Evolutionary conservation across 306 rosid species (phyloP), one percentile per base, ranked within the genome.

Genomic region (Alnus rubra): DNA sequence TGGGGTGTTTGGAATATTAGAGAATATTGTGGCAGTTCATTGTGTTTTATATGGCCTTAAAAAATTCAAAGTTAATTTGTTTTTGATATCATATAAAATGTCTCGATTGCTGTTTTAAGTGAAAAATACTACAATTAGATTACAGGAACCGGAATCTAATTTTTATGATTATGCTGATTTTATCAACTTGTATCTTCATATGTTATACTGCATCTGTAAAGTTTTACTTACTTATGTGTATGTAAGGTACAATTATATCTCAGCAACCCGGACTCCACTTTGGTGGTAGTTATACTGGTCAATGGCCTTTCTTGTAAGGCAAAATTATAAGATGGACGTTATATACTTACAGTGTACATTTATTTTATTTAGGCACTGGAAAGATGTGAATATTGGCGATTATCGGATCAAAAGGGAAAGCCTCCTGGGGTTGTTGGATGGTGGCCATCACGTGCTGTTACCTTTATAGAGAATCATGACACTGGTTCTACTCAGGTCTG

Each of bases 371-470:
- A 96, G 99, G 87, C 93, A 45, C 86, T 96, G 79, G 94, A 89
- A 84, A 89, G 86, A 84, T 90, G 97, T 42, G 98, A 94, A 74
- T 94, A 94, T 82, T 96, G 99, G 99, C 97, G 99, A 81, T 85
- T 96, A 81, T 93, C 99, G 28, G 99, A 96, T 91, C 70, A 76
- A 82, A 88, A 84, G 82, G 98, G 98, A 55, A 89, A 93, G 79
- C 98, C 99, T 80, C 99, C 99, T 5, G 99, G 98, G 54, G 99
- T 96, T 67, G 84, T 93, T 76, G 98, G 99, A 75, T 96, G 98
- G 99, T 96, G 99, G 99, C 96, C 98, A 51, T 96, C 99, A 78
- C 99, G 99, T 56, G 99, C 99, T 69, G 89, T 96, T 83, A 96
- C 97, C 72, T 93, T 96, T 80, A 93, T 96, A 75, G 99, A 96